Conservation (phyloP, 192 early-diverging fungal species). For the Cladochytrium replicatum region DNA sequence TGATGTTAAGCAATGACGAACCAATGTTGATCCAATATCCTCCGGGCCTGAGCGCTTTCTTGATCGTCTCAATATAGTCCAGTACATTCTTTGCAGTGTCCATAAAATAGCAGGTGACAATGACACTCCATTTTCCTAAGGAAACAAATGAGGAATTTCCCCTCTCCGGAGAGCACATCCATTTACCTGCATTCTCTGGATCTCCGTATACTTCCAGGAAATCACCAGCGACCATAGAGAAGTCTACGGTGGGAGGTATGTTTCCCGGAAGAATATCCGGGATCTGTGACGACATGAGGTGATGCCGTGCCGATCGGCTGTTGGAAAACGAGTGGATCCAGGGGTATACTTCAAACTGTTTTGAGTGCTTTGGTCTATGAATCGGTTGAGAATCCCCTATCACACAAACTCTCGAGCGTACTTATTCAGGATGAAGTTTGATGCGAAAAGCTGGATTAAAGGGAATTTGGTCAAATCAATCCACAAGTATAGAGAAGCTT, state of each 20-base stretch:
- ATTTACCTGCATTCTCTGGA: constrained; percentile 39
- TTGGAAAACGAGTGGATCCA: constrained; percentile 93
- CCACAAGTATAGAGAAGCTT: constrained; percentile 3
- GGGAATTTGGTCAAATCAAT: no score
- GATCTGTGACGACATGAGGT: constrained; percentile 57
- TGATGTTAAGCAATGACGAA: neutral
- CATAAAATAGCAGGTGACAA: constrained; percentile 95
- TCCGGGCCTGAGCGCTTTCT: constrained; percentile 56
- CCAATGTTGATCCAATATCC: constrained; percentile 38
- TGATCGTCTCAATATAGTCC: constrained; percentile 77
- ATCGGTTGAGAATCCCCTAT: neutral
- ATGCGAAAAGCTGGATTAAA: constrained; percentile 57
- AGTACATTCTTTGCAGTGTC: constrained; percentile 92
- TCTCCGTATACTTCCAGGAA: constrained; percentile 82
- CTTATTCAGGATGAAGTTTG: constrained; percentile 91
- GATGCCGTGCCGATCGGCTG: constrained; percentile 40
- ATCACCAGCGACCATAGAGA: constrained; percentile 96
- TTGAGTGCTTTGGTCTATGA: constrained; percentile 30
- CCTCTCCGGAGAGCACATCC: neutral
- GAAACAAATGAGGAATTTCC: constrained; percentile 2
- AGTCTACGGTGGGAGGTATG: constrained; percentile 60
- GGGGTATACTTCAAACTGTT: constrained; percentile 72
- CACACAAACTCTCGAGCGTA: no score
- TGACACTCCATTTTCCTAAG: constrained; percentile 62
- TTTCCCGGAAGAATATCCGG: constrained; percentile 72